phyloP scores from a whole-genome alignment of 345 rosid species.

The Hibiscus tridactylites region DNA sequence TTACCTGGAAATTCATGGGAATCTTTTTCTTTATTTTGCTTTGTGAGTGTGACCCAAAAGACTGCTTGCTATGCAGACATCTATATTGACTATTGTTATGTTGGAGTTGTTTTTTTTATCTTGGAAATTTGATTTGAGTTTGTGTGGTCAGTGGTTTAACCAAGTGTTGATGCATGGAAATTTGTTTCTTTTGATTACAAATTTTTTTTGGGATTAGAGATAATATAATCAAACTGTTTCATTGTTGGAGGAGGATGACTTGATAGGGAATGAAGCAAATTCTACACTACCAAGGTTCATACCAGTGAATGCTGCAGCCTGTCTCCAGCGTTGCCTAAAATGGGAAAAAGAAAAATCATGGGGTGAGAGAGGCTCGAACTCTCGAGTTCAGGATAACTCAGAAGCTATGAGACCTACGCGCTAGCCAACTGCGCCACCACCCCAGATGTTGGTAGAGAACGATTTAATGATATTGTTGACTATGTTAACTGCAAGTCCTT shows the following conservation, averaged over 20 bases:
- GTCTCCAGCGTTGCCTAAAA: background rate
- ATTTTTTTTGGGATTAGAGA: background rate
- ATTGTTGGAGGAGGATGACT: background rate
- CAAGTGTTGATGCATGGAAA: background rate
- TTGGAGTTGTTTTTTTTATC: background rate
- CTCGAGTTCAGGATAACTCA: constrained; percentile 94
- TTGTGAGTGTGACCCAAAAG: background rate
- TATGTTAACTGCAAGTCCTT: no score
- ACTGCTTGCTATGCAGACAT: background rate
- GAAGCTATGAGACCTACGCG: constrained; percentile 93
- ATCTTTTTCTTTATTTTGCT: background rate
- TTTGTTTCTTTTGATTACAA: background rate
- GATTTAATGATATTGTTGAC: no score
- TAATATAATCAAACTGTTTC: background rate
- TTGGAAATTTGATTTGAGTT: background rate
- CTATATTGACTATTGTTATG: background rate
- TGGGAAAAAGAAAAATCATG: constrained; percentile 1
- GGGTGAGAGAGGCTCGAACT: constrained; percentile 94
- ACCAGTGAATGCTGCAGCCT: background rate
- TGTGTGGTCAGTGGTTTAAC: background rate
- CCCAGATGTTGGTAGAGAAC: constrained; percentile 8
- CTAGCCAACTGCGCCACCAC: constrained; percentile 99
- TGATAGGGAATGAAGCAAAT: no score
- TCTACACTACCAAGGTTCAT: no score
- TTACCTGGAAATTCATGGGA: constrained; percentile 1